Percentiles rank a stretch among this genome's conserved stretches.
Conservation (phyloP, 2,329 filamentous ascomycete genomes). For the Ophiostoma himal-ulmi region DNA sequence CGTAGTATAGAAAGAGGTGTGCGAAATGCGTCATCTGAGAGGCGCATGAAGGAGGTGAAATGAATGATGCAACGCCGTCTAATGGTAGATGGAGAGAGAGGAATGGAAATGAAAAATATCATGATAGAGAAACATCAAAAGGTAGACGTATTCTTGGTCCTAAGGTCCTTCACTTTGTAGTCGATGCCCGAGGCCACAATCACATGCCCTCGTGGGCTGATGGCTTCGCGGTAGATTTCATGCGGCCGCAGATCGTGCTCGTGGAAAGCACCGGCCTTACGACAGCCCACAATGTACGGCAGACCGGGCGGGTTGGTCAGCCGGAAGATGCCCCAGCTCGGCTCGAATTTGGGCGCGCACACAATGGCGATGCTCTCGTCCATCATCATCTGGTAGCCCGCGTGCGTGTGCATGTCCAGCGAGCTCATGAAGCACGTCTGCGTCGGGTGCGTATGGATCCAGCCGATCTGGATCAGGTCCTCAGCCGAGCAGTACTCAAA, state of each 20-base stretch:
- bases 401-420: slow-evolving; percentile 86
- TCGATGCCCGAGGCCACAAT: slow-evolving; percentile 61
- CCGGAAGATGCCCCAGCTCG: slow-evolving; percentile 82
- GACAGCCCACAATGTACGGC: slow-evolving; percentile 75
- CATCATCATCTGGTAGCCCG: slow-evolving; percentile 92
- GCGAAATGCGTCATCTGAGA: neutral
- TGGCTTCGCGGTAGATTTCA: slow-evolving; percentile 72
- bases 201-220: slow-evolving; percentile 61
- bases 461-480: slow-evolving; percentile 80
- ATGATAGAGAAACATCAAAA: neutral
- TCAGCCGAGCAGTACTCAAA: slow-evolving; percentile 86
- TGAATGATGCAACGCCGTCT: neutral
- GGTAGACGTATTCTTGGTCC: slow-evolving; percentile 27
- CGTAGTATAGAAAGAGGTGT: neutral
- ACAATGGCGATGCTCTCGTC: slow-evolving; percentile 96
- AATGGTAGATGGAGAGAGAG: slow-evolving; percentile 24
- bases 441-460: slow-evolving; percentile 96
- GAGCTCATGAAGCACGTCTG: slow-evolving; percentile 98
- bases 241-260: slow-evolving; percentile 50
- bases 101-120: slow-evolving; percentile 27
- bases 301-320: slow-evolving; percentile 90
- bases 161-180: slow-evolving; percentile 52
- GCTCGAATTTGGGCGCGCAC: slow-evolving; percentile 75
- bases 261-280: slow-evolving; percentile 75
- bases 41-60: neutral